Percentiles rank a stretch among this genome's conserved stretches.
These are phyloP conservation scores for Parastagonospora nodorum DNA, from an alignment of 2,329 filamentous ascomycete species.

Conservation along the genomic window DNA sequence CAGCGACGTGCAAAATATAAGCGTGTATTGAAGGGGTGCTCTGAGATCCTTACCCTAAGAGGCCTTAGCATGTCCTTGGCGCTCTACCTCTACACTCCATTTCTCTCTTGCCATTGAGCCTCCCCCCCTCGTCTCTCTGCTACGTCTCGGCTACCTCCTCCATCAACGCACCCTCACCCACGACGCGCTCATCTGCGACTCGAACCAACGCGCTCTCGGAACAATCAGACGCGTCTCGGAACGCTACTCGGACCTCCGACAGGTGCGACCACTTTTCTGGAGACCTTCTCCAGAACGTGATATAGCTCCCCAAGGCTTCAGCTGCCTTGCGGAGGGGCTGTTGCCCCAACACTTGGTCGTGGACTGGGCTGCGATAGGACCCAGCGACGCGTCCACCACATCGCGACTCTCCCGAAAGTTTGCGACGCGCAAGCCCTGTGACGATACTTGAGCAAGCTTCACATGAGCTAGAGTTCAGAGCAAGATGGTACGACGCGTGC, in stretches of 20 bases:
- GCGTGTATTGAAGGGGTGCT: slow-evolving; percentile 31
- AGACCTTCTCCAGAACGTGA: slow-evolving; percentile 24
- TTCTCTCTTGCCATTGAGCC: slow-evolving; percentile 40
- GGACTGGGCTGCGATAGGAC: slow-evolving; percentile 2
- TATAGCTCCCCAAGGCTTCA: slow-evolving; percentile 14
- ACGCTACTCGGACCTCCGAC: slow-evolving; percentile 36
- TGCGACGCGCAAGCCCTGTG: slow-evolving; percentile 30
- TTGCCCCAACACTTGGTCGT: slow-evolving; percentile 4
- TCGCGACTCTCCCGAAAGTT: slow-evolving; percentile 32
- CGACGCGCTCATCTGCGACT: slow-evolving; percentile 33
- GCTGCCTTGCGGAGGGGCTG: slow-evolving; percentile 13
- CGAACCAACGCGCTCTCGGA: slow-evolving; percentile 51
- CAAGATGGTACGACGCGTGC: slow-evolving; percentile 42
- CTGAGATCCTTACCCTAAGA: slow-evolving; percentile 31
- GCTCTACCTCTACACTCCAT: slow-evolving; percentile 32
- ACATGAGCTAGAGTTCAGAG: slow-evolving; percentile 32
- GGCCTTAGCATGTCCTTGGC: slow-evolving; percentile 27
- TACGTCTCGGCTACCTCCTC: slow-evolving; percentile 33
- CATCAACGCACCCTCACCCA: slow-evolving; percentile 32
- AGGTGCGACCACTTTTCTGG: slow-evolving; percentile 39
- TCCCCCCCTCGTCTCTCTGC: slow-evolving; percentile 41
- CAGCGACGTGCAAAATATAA: slow-evolving; percentile 33
- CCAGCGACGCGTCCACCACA: slow-evolving; percentile 16
- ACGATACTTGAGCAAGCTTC: slow-evolving; percentile 23
- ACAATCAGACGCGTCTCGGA: slow-evolving; percentile 46